These are phyloP conservation scores for Penicillium verrucosum DNA, from an alignment of 2,329 filamentous ascomycete genomes.

Conservation along the genomic window DNA sequence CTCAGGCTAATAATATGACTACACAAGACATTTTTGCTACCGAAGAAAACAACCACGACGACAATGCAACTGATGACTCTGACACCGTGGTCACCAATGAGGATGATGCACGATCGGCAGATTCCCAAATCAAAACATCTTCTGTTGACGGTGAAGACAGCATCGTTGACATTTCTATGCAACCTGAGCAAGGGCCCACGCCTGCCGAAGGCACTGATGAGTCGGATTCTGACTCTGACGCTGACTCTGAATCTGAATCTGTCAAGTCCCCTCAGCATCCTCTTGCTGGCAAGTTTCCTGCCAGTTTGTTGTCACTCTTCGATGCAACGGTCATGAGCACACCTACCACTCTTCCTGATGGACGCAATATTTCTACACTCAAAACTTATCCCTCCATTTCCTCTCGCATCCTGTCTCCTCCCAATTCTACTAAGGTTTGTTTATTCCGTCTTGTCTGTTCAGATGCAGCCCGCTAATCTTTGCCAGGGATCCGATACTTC, in stretches of 20 bases:
- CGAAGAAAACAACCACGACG: constrained; percentile 50
- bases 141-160: constrained; percentile 88
- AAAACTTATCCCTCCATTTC: constrained; percentile 56
- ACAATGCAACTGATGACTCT: constrained; percentile 54
- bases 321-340: constrained; percentile 65
- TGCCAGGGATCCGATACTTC: background rate
- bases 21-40: constrained; percentile 64
- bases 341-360: constrained; percentile 61
- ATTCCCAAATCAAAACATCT: constrained; percentile 68
- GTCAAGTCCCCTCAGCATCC: constrained; percentile 44
- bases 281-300: constrained; percentile 59
- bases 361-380: constrained; percentile 58
- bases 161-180: constrained; percentile 86
- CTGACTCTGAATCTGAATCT: constrained; percentile 3
- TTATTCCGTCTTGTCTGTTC: background rate
- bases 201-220: constrained; percentile 16
- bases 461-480: background rate
- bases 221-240: constrained; percentile 10
- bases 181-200: constrained; percentile 50
- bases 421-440: constrained; percentile 18
- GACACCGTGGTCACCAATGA: constrained; percentile 66
- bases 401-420: constrained; percentile 43
- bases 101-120: constrained; percentile 62
- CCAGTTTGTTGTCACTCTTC: constrained; percentile 67
- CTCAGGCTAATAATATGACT: constrained; percentile 72